Evolutionary conservation across 2,329 filamentous ascomycete species (phyloP).

Genomic region (Periglandula ipomoeae): DNA sequence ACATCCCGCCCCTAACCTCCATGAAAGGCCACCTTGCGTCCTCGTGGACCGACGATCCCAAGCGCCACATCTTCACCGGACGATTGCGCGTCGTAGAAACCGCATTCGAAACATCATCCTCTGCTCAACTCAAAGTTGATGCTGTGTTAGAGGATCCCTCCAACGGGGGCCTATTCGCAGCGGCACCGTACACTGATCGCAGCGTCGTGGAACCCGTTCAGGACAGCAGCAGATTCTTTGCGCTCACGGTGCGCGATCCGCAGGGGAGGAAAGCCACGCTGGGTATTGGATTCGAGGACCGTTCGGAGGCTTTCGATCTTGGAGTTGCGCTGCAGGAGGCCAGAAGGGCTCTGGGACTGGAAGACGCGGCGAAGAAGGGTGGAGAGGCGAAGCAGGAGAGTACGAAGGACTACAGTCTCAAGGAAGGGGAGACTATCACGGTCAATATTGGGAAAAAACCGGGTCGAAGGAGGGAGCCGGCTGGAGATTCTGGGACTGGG

Average conservation of each 20-base stretch:
- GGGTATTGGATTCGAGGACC: constrained; percentile 80
- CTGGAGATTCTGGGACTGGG: constrained; percentile 1
- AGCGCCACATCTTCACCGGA: constrained; percentile 76
- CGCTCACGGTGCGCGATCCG: constrained; percentile 68
- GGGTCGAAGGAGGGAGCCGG: constrained; percentile 34
- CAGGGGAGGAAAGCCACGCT: constrained; percentile 67
- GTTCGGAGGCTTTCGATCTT: constrained; percentile 80
- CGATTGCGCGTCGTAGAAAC: constrained; percentile 73
- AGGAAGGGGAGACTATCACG: constrained; percentile 83
- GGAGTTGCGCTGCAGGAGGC: constrained; percentile 72
- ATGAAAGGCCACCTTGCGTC: constrained; percentile 72
- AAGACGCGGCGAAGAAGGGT: constrained; percentile 24
- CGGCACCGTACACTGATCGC: constrained; percentile 62
- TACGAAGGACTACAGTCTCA: constrained; percentile 67
- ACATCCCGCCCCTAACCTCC: constrained; percentile 69
- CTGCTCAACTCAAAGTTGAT: constrained; percentile 56
- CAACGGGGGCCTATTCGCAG: constrained; percentile 70
- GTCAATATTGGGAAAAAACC: constrained; percentile 60
- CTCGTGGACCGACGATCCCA: constrained; percentile 63
- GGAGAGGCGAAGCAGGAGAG: constrained; percentile 27
- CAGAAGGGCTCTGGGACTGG: constrained; percentile 58
- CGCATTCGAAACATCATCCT: constrained; percentile 34
- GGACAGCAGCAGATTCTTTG: constrained; percentile 79
- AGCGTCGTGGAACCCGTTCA: constrained; percentile 66
- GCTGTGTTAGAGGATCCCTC: constrained; percentile 70